Percentiles rank a stretch among this genome's conserved stretches.
phyloP scores from a whole-genome alignment of 208 protist species.

The Trypanosoma vivax region DNA sequence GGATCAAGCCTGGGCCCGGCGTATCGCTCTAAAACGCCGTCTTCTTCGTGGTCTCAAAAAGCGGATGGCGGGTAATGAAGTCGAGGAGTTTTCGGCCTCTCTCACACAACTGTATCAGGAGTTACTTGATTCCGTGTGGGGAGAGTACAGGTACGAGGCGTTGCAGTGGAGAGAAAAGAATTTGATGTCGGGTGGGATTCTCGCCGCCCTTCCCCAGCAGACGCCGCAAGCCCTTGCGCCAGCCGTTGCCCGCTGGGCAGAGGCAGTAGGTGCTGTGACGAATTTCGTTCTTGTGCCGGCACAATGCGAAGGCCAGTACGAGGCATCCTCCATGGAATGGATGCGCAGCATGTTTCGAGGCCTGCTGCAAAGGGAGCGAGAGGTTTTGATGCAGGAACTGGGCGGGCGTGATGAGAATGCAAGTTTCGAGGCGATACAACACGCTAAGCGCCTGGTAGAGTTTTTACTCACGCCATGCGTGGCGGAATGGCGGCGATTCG shows the following conservation, averaged over 20 bases:
- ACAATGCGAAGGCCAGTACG: background rate
- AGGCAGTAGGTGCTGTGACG: slow-evolving; percentile 61
- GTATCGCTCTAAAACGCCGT: slow-evolving; percentile 45
- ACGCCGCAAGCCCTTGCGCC: slow-evolving; percentile 43
- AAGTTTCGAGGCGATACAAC: slow-evolving; percentile 51
- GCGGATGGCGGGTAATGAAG: background rate
- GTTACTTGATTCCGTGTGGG: slow-evolving; percentile 68
- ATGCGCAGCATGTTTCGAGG: slow-evolving; percentile 44
- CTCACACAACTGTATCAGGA: slow-evolving; percentile 33
- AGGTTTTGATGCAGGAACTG: slow-evolving; percentile 26
- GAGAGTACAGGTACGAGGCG: slow-evolving; percentile 67
- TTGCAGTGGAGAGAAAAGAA: slow-evolving; percentile 38
- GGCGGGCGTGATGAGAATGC: slow-evolving; percentile 24
- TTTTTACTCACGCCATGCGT: slow-evolving; percentile 59
- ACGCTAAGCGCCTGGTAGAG: slow-evolving; percentile 44
- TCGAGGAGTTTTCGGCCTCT: slow-evolving; percentile 3
- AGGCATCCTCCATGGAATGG: slow-evolving; percentile 6
- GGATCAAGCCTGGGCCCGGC: slow-evolving; percentile 59
- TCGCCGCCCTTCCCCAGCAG: slow-evolving; percentile 24
- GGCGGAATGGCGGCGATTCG: slow-evolving; percentile 59
- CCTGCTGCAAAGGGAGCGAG: slow-evolving; percentile 51
- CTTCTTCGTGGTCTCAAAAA: slow-evolving; percentile 21
- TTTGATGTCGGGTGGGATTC: slow-evolving; percentile 2
- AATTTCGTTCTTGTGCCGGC: slow-evolving; percentile 24
- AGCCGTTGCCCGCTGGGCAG: slow-evolving; percentile 51